Conservation (phyloP, 345 rosid genomes). For the Lumnitzera littorea region DNA sequence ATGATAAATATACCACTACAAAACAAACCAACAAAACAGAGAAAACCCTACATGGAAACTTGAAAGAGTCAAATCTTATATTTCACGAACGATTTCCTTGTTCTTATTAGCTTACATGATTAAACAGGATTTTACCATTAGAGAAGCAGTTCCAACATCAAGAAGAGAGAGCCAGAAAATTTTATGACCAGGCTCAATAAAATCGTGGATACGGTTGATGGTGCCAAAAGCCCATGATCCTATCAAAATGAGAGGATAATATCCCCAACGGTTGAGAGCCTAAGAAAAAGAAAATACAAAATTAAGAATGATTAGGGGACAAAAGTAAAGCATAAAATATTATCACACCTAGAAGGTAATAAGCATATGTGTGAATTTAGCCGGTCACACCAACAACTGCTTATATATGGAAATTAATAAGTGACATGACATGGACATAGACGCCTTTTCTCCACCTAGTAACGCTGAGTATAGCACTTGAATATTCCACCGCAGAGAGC, state of each 20-base stretch:
- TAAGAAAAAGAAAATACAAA: conserved; percentile 16
- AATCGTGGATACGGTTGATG: conserved; percentile 73
- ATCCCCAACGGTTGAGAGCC: conserved; percentile 95
- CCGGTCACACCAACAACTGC: too few species aligned
- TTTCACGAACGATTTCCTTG: not conserved
- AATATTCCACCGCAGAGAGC: too few species aligned
- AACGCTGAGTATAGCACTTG: too few species aligned
- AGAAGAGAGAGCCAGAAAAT: conserved; percentile 92
- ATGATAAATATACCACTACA: not conserved
- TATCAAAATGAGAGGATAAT: conserved; percentile 88
- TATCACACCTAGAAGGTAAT: too few species aligned
- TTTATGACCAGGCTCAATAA: conserved; percentile 72
- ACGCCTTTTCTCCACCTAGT: too few species aligned
- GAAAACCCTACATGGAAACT: not conserved
- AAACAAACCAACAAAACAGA: not conserved
- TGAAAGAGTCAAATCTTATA: too few species aligned
- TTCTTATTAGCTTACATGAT: not conserved
- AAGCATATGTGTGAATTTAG: too few species aligned
- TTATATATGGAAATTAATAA: too few species aligned
- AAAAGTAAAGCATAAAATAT: too few species aligned
- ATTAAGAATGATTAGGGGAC: not conserved
- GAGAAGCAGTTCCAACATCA: conserved; percentile 86
- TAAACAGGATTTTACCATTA: conserved; percentile 52
- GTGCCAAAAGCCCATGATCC: conserved; percentile 98
- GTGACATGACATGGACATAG: too few species aligned